Percentiles rank a stretch among this genome's conserved stretches.
These are phyloP conservation scores for Chytridium lagenaria DNA, from an alignment of 371 early-diverging fungal genomes.

Conservation along the genomic window DNA sequence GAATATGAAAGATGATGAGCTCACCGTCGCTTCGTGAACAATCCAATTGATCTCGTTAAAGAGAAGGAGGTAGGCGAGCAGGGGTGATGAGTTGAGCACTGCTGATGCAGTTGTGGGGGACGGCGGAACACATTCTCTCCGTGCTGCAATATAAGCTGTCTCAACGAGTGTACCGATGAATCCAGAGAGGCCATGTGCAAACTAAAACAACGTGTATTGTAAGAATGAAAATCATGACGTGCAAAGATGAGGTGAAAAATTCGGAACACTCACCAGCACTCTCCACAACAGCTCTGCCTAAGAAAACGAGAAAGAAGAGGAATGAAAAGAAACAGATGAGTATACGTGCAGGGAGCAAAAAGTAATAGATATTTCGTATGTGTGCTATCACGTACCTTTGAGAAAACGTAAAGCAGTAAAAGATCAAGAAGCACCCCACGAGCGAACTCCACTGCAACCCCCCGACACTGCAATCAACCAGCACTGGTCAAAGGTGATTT, in stretches of 20 bases:
- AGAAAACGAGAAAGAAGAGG: no score
- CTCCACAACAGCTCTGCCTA: slow-evolving; percentile 6
- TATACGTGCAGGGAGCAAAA: no score
- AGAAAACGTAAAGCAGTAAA: slow-evolving; percentile 12
- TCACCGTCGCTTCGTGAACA: slow-evolving; percentile 11
- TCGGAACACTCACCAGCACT: slow-evolving; percentile 6
- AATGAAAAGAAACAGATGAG: no score
- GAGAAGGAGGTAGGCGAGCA: background rate
- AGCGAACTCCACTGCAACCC: slow-evolving; percentile 11
- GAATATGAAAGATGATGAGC: no score
- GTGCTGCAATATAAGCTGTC: background rate
- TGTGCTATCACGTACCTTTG: no score
- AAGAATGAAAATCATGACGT: no score
- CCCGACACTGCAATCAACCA: background rate
- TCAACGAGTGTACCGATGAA: slow-evolving; percentile 15
- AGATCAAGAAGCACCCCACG: background rate
- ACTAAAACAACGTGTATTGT: background rate
- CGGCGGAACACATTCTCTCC: no score
- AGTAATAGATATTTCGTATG: no score
- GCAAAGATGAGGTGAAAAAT: no score
- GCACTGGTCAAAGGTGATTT: slow-evolving; percentile 15
- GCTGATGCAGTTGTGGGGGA: no score
- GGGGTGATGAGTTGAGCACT: no score
- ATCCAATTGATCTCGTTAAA: slow-evolving; percentile 17
- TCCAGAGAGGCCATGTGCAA: slow-evolving; percentile 1